Conservation (phyloP, 768 basidiomycete species). For the Mycena rosella region DNA sequence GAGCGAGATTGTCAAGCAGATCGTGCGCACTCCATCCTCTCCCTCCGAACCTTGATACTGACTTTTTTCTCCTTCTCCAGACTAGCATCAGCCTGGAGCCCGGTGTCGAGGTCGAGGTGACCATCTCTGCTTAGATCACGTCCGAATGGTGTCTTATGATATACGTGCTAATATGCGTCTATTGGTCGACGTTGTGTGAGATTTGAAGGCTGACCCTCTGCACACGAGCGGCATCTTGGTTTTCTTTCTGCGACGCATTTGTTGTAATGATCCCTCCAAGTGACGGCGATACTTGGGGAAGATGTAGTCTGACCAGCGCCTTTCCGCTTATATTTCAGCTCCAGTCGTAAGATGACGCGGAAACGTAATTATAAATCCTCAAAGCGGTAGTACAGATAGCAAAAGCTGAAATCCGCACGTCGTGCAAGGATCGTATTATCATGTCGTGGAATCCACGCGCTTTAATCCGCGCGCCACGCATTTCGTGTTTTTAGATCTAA, state of each 20-base stretch:
- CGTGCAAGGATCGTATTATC: background rate
- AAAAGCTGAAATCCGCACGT: background rate
- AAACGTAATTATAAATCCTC: too few species aligned
- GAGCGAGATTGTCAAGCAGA: slow-evolving; percentile 99
- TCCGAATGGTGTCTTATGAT: slow-evolving; percentile 24
- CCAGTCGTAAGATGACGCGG: too few species aligned
- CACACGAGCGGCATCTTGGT: too few species aligned
- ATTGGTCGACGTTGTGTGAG: too few species aligned
- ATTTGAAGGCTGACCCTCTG: too few species aligned
- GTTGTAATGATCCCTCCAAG: too few species aligned
- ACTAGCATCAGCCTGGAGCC: slow-evolving; percentile 99
- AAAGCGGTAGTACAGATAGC: background rate
- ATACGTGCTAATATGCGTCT: slow-evolving; percentile 22
- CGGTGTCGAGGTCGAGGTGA: slow-evolving; percentile 99
- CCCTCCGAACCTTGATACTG: background rate
- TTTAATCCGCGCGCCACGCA: background rate
- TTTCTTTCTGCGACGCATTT: too few species aligned
- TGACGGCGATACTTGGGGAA: too few species aligned
- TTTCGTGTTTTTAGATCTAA: slow-evolving; percentile 2
- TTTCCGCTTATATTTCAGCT: too few species aligned
- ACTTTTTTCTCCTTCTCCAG: slow-evolving; percentile 60
- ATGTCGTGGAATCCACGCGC: background rate
- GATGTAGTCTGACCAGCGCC: too few species aligned
- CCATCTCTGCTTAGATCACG: slow-evolving; percentile 78
- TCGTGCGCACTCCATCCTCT: slow-evolving; percentile 68